Evolutionary conservation across 768 basidiomycete species (phyloP), one percentile per base, ranked within the genome.

Genomic region (Phaeolepiota aurea): DNA sequence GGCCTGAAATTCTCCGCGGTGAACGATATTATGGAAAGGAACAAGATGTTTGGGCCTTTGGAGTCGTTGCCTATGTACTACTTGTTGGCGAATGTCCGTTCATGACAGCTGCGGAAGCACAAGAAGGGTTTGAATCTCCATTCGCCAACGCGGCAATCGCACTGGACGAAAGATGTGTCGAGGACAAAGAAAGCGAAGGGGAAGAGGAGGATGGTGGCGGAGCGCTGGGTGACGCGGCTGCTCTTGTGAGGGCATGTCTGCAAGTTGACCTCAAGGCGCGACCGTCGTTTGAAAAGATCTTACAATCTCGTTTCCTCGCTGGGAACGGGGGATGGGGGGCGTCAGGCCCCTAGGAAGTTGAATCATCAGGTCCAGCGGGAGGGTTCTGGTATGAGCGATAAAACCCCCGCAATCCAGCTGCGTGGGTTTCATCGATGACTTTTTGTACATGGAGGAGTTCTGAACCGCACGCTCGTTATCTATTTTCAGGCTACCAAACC

Each of bases 41-140:
- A 56, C 93, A 97, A 61, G 94, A 99, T 51, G 87, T 97, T 2
- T 99, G 94, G 93, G 94, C 94, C 0, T 87, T 94, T 45, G 94
- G 94, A 11, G 92, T 98, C 16, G 90, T 99, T 15, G 91, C 83
- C 10, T 99, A 92, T 58, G 94, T 99, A 42, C 76, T 99, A 46
- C 74, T 98, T 13, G 76, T 84, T 15, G 89, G 90, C 4, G 90
- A 94, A 65, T 93, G 90, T 54, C 89, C 89, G 1, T 93, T 92
- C 65, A 78, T 82, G 64, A 89, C 86, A 13, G 83, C 92, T 1
- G 84, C 81, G 28, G 93, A 97, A 57, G 89, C 92, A 0, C 87
- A 93, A 51, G 84, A 81, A 33, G 89, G 91, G 1, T 67, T 94
- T 5, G 63, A 68, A 33, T 84, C 85, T 0, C 82, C 82, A 0